These are phyloP conservation scores for Pyracantha coccinea DNA, from an alignment of 331 rosid species.

Conservation along the genomic window DNA sequence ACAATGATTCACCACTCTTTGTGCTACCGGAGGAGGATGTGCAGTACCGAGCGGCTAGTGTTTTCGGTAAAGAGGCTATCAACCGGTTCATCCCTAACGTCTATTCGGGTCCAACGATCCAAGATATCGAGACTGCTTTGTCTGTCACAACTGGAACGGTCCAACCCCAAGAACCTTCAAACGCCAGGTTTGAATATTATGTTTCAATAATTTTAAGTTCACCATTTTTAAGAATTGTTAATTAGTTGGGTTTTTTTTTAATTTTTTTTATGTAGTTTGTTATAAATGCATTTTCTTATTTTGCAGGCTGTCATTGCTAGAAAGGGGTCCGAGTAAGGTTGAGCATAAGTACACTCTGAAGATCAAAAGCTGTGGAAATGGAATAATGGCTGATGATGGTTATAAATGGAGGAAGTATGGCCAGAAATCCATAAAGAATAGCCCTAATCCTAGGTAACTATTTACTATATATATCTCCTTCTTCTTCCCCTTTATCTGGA, in stretches of 20 bases:
- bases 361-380: constrained; percentile 67
- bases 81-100: constrained; percentile 33
- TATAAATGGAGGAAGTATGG: constrained; percentile 95
- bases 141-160: constrained; percentile 31
- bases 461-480: neutral
- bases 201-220: neutral
- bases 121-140: constrained; percentile 65
- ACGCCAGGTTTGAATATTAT: constrained; percentile 35
- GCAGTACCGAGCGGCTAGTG: neutral
- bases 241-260: no score
- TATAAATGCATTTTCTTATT: neutral
- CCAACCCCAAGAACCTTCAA: constrained; percentile 38
- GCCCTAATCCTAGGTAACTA: constrained; percentile 81
- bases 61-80: constrained; percentile 15
- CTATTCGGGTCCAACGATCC: constrained; percentile 72
- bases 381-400: constrained; percentile 73
- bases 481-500: neutral
- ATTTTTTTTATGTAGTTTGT: neutral
- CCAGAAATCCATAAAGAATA: constrained; percentile 80
- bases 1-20: constrained; percentile 47
- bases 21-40: constrained; percentile 19
- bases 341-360: constrained; percentile 76
- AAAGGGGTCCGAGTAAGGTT: constrained; percentile 51
- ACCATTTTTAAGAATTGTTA: neutral
- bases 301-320: constrained; percentile 51